Evolutionary conservation across 2,329 filamentous ascomycete species (phyloP).

Genomic region (Trichoderma oligosporum): DNA sequence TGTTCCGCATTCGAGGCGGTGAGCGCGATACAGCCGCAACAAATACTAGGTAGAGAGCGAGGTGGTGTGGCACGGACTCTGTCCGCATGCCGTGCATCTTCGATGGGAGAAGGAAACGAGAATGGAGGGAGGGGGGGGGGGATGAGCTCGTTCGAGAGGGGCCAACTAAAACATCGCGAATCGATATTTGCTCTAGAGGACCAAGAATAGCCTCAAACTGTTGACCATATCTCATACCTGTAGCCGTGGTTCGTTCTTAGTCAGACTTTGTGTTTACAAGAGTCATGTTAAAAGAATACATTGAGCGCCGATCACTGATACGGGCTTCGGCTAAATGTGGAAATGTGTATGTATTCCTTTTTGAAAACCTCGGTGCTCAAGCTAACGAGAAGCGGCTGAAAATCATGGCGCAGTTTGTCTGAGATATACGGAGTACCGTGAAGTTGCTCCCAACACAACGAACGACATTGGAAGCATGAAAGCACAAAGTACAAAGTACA

Average conservation of each 20-base stretch:
- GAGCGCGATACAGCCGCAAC: slow-evolving; percentile 18
- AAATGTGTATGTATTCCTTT: slow-evolving; percentile 10
- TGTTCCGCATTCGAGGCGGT: slow-evolving; percentile 17
- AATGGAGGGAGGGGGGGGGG: slow-evolving; percentile 5
- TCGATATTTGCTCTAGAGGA: neutral
- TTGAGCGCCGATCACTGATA: slow-evolving; percentile 10
- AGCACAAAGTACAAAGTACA: neutral
- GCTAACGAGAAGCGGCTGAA: slow-evolving; percentile 14
- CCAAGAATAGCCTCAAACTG: neutral
- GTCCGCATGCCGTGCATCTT: slow-evolving; percentile 19
- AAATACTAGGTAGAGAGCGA: slow-evolving; percentile 9
- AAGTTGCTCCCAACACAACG: neutral
- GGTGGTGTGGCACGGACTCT: slow-evolving; percentile 20
- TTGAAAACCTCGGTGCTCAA: slow-evolving; percentile 4
- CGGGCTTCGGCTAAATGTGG: slow-evolving; percentile 16
- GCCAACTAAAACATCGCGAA: slow-evolving; percentile 11
- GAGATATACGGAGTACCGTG: neutral
- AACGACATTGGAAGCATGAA: neutral
- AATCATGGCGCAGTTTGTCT: neutral
- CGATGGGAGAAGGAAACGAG: neutral
- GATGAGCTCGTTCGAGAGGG: neutral
- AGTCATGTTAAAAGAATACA: neutral
- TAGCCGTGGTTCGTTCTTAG: slow-evolving; percentile 9
- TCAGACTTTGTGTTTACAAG: slow-evolving; percentile 2
- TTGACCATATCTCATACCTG: neutral